Conservation (phyloP, 139 green algal genomes). For the Picochlorum sp. region DNA sequence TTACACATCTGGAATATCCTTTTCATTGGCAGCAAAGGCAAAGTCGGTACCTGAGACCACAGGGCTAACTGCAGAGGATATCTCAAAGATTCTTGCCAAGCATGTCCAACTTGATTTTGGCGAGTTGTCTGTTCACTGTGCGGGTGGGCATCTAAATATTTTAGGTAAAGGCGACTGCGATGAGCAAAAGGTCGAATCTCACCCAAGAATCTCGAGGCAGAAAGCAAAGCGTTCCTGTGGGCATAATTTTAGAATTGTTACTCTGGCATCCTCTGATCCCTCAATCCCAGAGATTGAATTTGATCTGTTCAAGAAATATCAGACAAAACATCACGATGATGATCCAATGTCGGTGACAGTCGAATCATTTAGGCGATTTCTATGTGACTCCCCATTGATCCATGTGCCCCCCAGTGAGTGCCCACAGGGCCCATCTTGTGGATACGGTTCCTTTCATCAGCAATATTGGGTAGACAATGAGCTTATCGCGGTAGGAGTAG, state of each 20-base stretch:
- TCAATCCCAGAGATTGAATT: constrained; percentile 24
- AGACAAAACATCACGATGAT: constrained; percentile 51
- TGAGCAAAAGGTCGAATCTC: too few species aligned
- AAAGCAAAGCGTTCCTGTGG: too few species aligned
- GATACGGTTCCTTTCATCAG: constrained; percentile 87
- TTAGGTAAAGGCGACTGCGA: too few species aligned
- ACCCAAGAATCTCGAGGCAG: too few species aligned
- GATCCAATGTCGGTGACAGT: constrained; percentile 25
- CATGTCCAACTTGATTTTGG: too few species aligned
- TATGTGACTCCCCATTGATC: constrained; percentile 64
- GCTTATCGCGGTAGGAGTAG: constrained; percentile 84
- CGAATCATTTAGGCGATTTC: constrained; percentile 52
- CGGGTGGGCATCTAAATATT: too few species aligned
- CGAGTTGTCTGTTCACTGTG: too few species aligned
- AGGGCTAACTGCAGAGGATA: too few species aligned
- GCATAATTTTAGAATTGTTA: constrained; percentile 20
- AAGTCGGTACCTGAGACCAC: too few species aligned
- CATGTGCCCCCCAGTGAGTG: constrained; percentile 8
- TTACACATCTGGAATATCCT: too few species aligned
- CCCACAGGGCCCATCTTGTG: constrained; percentile 13
- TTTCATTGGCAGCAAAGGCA: too few species aligned
- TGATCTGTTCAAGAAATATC: constrained; percentile 29
- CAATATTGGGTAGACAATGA: constrained; percentile 84
- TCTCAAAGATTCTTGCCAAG: too few species aligned
- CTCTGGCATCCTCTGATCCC: constrained; percentile 7